Evolutionary conservation across 352 stramenopile species (phyloP), one percentile per base, ranked within the genome.

Genomic region (Globisporangium mamillatum): DNA sequence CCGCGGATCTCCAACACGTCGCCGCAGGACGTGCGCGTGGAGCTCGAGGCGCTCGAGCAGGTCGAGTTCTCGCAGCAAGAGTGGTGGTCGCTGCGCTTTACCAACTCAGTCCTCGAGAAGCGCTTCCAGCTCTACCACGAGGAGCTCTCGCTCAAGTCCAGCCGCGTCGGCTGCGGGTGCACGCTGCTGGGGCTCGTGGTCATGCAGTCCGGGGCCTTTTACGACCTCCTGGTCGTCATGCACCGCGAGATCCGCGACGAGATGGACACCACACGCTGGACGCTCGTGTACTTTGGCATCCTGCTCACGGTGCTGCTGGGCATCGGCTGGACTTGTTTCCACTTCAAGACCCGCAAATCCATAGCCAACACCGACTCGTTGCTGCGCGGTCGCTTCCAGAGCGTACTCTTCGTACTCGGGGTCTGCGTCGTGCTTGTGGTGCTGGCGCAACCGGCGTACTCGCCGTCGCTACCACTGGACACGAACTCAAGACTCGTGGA

Each of bases 91-190:
- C 73, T 91, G 22, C 74, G 75, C 12, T 91, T 91, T 53, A 70
- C 69, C 27, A 73, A 80, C 58, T 50, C 68, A 8, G 61, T 65
- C 29, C 79, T 89, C 70, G 81, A 91, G 57, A 59, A 64, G 60
- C 77, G 78, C 25, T 91, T 89, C 68, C 80, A 90, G 67, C 64
- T 77, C 52, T 89, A 88, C 55, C 78, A 91, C 41, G 77, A 90
- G 66, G 81, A 90, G 10, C 69, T 74, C 18, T 81, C 77, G 14
- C 48, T 88, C 3, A 32, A 62, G 14, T 73, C 75, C 38, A 86
- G 78, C 14, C 71, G 69, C 44, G 68, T 74, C 64, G 78, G 75
- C 7, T 82, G 72, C 46, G 58, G 60, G 0, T 61, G 65, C 14
- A 86, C 80, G 9, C 44, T 91, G 5, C 34, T 56, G 0, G 75